These are phyloP conservation scores for Aspergillus affinis DNA, from an alignment of 495 filamentous ascomycete genomes.

Conservation along the genomic window DNA sequence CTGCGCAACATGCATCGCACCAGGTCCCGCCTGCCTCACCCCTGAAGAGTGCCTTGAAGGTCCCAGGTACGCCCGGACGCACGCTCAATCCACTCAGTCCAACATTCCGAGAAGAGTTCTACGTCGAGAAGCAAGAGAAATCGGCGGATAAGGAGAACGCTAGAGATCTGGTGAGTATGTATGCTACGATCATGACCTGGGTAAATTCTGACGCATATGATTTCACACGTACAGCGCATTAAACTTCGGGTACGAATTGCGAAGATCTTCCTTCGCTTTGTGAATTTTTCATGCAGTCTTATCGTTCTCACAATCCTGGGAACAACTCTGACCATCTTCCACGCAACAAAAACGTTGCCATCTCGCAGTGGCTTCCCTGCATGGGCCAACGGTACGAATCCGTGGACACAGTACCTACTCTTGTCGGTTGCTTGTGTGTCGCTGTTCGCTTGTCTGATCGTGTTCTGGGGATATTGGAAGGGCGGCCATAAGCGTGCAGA, in stretches of 20 bases:
- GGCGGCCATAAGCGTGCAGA: conserved; percentile 88
- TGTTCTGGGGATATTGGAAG: conserved; percentile 85
- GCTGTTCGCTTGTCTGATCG: conserved; percentile 69
- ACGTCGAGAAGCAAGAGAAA: conserved; percentile 77
- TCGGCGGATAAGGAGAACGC: conserved; percentile 77
- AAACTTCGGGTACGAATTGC: conserved; percentile 91
- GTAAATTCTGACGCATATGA: not conserved
- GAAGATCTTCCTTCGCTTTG: conserved; percentile 87
- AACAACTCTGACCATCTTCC: conserved; percentile 85
- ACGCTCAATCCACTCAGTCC: conserved; percentile 72
- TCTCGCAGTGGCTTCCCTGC: conserved; percentile 74
- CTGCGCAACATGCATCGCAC: conserved; percentile 49
- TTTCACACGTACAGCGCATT: conserved; percentile 62
- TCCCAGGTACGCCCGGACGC: conserved; percentile 74
- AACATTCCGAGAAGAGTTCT: conserved; percentile 82
- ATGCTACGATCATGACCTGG: not conserved
- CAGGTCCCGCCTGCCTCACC: conserved; percentile 69
- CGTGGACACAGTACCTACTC: conserved; percentile 87
- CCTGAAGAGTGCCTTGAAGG: conserved; percentile 81
- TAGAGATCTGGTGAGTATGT: conserved; percentile 72
- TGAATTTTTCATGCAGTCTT: conserved; percentile 94
- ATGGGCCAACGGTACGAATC: conserved; percentile 76
- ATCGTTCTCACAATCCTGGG: conserved; percentile 89
- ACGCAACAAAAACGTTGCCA: conserved; percentile 71
- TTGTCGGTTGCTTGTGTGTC: conserved; percentile 77